Evolutionary conservation across 306 rosid genomes (phyloP).

Genomic region (Spatholobus suberectus): DNA sequence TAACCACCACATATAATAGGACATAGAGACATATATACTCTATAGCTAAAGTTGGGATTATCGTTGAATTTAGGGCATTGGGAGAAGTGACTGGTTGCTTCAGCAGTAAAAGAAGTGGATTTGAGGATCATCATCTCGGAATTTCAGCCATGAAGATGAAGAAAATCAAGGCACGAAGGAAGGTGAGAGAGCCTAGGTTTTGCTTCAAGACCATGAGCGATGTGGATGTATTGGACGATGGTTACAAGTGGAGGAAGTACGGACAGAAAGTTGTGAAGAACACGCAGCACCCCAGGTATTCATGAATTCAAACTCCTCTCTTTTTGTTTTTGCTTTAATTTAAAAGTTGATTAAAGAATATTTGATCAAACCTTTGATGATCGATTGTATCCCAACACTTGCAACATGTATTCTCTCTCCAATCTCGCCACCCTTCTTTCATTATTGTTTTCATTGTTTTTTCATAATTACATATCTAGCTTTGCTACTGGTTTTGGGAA

Average conservation of each 20-base stretch:
- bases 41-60: not conserved
- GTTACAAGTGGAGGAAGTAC: slow-evolving; percentile 99
- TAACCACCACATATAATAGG: not conserved
- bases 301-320: not conserved
- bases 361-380: slow-evolving; percentile 38
- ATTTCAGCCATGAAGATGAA: slow-evolving; percentile 83
- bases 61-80: slow-evolving; percentile 58
- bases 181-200: slow-evolving; percentile 98
- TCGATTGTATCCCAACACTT: slow-evolving; percentile 38
- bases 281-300: slow-evolving; percentile 97
- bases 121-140: slow-evolving; percentile 56
- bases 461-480: slow-evolving; percentile 49
- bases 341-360: slow-evolving; percentile 24
- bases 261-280: slow-evolving; percentile 99
- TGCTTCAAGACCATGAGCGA: slow-evolving; percentile 98
- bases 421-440: slow-evolving; percentile 37
- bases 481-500: slow-evolving; percentile 28
- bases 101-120: slow-evolving; percentile 55
- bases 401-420: slow-evolving; percentile 44
- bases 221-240: slow-evolving; percentile 97
- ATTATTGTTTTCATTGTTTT: slow-evolving; percentile 41
- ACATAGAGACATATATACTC: not conserved
- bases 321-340: slow-evolving; percentile 36
- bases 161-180: slow-evolving; percentile 88
- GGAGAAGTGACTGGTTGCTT: slow-evolving; percentile 68